A percentile compares a stretch with the other conserved stretches of the same genome.
phyloP scores from a whole-genome alignment of 345 rosid genomes.

The Abelmoschus esculentus region DNA sequence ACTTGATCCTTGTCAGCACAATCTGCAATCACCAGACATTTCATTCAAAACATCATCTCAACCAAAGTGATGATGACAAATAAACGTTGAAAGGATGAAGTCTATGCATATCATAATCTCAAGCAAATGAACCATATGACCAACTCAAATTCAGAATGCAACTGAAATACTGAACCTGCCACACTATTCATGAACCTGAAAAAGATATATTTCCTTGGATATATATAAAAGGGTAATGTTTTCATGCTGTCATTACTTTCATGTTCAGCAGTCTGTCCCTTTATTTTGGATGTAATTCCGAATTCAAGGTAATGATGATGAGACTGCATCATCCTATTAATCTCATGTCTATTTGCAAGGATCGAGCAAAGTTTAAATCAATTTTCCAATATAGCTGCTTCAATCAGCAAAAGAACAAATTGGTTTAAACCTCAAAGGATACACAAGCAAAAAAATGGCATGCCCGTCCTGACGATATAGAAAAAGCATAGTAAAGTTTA shows the following conservation, averaged over 20 bases:
- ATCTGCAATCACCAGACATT: slow-evolving; percentile 43
- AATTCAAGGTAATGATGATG: not conserved
- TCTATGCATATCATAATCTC: not conserved
- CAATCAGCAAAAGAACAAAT: not conserved
- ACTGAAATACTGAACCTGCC: not conserved
- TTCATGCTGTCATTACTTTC: not conserved
- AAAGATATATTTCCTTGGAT: not conserved
- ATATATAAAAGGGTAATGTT: not conserved
- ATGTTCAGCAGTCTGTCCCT: not conserved
- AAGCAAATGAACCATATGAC: not conserved
- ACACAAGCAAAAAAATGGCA: not conserved
- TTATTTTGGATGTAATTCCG: not conserved
- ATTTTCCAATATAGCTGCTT: not conserved
- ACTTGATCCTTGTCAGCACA: slow-evolving; percentile 90
- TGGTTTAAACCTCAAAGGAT: not conserved
- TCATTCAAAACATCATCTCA: not conserved
- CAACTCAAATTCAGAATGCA: not conserved
- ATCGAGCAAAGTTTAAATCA: not conserved
- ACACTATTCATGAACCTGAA: not conserved
- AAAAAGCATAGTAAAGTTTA: not conserved
- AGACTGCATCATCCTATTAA: not conserved
- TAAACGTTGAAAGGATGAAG: not conserved
- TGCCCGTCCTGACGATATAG: not conserved
- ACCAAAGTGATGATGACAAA: not conserved
- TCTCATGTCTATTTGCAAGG: not conserved